Base-by-base conservation (phyloP, 2,329 filamentous ascomycete genomes). In the Sordariomycetes sp. region DNA sequence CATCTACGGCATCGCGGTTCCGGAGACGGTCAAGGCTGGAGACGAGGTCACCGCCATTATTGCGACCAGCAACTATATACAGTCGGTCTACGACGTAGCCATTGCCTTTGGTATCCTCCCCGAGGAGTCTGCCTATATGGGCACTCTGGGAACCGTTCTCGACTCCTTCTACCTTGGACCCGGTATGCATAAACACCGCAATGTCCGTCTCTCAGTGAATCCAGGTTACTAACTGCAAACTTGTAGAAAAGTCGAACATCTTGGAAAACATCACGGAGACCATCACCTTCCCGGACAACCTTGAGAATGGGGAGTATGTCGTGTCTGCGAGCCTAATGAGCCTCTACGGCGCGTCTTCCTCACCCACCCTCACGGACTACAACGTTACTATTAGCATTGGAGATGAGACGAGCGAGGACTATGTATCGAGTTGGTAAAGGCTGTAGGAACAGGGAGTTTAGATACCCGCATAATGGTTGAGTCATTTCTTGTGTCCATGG, bases 1-100 rank as follows among this genome's bases (percentile, higher is more conserved):
- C 61, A 74, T 78, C 60, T 62, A 62, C 58, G 74, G 74, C 65
- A 70, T 77, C 62, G 64, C 68, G 17, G 66, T 72, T 17, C 75
- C 75, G 1, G 58, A 65, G 10, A 73, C 67, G 45, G 68, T 77
- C 60, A 64, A 64, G 36, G 68, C 72, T 4, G 72, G 70, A 59
- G 61, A 65, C 35, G 62, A 66, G 51, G 70, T 74, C 64, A 62
- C 66, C 34, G 66, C 71, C 62, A 66, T 67, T 22, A 67, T 78
- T 60, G 52, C 67, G 50, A 71, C 69, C 51, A 65, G 70, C 53
- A 68, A 69, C 65, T 76, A 75, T 66, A 72, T 74, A 64, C 74
- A 77, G 63, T 57, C 65, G 55, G 70, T 75, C 34, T 64, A 68
- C 61, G 74, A 78, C 60, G 65, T 77, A 2, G 68, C 73, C 56